Percentiles rank a stretch among this genome's conserved stretches.
Evolutionary conservation across 2,329 filamentous ascomycete genomes (phyloP).

Genomic region (Coniochaeta sp.): DNA sequence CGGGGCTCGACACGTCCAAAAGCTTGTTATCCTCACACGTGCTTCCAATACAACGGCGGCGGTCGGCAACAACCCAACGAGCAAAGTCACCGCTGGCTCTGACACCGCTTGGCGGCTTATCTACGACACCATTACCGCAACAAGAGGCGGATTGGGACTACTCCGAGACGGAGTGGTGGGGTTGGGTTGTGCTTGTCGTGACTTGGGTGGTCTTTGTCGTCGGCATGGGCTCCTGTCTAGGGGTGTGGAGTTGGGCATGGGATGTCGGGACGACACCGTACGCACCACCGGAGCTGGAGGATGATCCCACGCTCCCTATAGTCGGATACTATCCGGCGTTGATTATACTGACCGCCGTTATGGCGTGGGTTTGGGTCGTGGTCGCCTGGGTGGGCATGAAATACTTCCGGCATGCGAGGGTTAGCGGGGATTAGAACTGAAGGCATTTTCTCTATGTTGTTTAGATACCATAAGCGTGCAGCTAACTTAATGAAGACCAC

Average conservation of each 20-base stretch:
- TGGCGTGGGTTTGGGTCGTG: constrained; percentile 99
- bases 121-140: constrained; percentile 38
- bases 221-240: constrained; percentile 92
- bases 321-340: constrained; percentile 95
- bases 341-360: constrained; percentile 86
- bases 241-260: constrained; percentile 98
- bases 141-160: constrained; percentile 72
- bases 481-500: no score
- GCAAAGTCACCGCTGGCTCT: constrained; percentile 56
- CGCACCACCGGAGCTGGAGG: constrained; percentile 88
- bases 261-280: constrained; percentile 95
- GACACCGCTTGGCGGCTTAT: constrained; percentile 33
- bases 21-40: constrained; percentile 40
- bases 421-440: constrained; percentile 50
- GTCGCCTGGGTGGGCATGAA: constrained; percentile 99
- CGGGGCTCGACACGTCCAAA: constrained; percentile 19
- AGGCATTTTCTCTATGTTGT: not conserved
- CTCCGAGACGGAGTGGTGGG: constrained; percentile 94
- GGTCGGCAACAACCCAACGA: constrained; percentile 36
- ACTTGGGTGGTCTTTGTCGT: constrained; percentile 97
- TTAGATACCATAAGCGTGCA: not conserved
- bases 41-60: constrained; percentile 33
- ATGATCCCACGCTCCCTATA: constrained; percentile 90
- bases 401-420: constrained; percentile 96
- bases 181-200: constrained; percentile 82